These are phyloP conservation scores for Dicorynia guianensis DNA, from an alignment of 306 rosid species.

Conservation along the genomic window DNA sequence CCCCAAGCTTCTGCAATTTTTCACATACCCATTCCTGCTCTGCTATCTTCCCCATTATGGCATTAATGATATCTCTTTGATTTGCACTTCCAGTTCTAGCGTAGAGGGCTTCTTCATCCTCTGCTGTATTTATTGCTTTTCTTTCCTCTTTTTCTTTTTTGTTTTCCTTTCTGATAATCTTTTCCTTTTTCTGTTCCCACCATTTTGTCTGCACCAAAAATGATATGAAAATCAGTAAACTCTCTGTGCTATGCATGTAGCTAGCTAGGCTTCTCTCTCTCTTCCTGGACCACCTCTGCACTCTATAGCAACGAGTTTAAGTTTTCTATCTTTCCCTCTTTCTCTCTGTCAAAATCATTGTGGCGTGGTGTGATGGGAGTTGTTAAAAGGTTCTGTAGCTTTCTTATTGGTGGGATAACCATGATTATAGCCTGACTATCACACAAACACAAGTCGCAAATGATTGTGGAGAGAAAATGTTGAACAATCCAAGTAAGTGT, in stretches of 20 bases:
- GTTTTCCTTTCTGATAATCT: slow-evolving; percentile 55
- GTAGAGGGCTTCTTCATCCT: slow-evolving; percentile 35
- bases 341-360: slow-evolving; percentile 39
- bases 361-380: slow-evolving; percentile 2
- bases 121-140: slow-evolving; percentile 42
- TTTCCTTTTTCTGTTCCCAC: slow-evolving; percentile 56
- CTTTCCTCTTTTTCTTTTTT: not conserved
- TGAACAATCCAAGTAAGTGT: slow-evolving; percentile 18
- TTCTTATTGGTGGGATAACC: slow-evolving; percentile 46
- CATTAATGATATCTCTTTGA: slow-evolving; percentile 47
- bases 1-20: not conserved
- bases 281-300: slow-evolving; percentile 40
- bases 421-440: slow-evolving; percentile 34
- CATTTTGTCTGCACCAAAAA: slow-evolving; percentile 63
- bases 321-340: slow-evolving; percentile 11
- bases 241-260: not conserved
- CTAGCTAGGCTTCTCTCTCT: not conserved
- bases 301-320: slow-evolving; percentile 25
- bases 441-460: slow-evolving; percentile 26
- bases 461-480: slow-evolving; percentile 38
- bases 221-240: slow-evolving; percentile 42
- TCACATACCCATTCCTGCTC: slow-evolving; percentile 47
- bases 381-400: slow-evolving; percentile 37
- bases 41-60: slow-evolving; percentile 33
- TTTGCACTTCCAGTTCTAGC: slow-evolving; percentile 39